Base-by-base conservation (phyloP, 495 filamentous ascomycete genomes). In the Penicillium goetzii region DNA sequence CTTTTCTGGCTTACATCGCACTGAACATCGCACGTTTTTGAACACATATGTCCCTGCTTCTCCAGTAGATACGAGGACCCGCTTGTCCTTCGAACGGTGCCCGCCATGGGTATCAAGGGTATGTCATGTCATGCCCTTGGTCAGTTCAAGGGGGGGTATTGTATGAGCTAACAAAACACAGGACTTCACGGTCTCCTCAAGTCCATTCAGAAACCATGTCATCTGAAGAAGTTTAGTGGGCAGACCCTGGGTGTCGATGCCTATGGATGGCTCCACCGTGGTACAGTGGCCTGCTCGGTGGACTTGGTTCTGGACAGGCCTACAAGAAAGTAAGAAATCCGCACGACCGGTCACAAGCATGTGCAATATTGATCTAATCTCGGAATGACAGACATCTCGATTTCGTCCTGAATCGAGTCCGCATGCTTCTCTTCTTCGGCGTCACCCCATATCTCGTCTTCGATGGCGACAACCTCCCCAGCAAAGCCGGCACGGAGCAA, bases 201-300 rank as follows among this genome's bases (percentile, higher is more conserved):
- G 73, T 97, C 94, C 47, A 97, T 99, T 52, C 95, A 98, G 52
- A 92, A 91, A 68, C 90, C 89, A 67, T 89, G 86, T 58, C 88
- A 93, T 60, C 79, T 99, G 56, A 96, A 90, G 72, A 91, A 93
- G 68, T 98, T 91, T 74, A 83, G 85, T 14, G 94, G 93, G 33
- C 89, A 94, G 74, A 96, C 91, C 3, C 84, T 99, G 45, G 96
- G 90, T 3, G 86, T 99, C 17, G 96, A 99, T 75, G 93, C 90
- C 60, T 99, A 99, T 81, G 95, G 93, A 72, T 99, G 96, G 96
- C 87, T 99, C 36, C 96, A 99, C 73, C 90, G 96, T 64, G 96
- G 94, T 33, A 91, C 93, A 26, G 86, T 96, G 55, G 83, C 93
- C 26, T 99, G 95, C 74, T 90, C 94, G 59, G 88, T 96, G 64